Conservation (phyloP, 306 rosid species). For the Vigna angularis region DNA sequence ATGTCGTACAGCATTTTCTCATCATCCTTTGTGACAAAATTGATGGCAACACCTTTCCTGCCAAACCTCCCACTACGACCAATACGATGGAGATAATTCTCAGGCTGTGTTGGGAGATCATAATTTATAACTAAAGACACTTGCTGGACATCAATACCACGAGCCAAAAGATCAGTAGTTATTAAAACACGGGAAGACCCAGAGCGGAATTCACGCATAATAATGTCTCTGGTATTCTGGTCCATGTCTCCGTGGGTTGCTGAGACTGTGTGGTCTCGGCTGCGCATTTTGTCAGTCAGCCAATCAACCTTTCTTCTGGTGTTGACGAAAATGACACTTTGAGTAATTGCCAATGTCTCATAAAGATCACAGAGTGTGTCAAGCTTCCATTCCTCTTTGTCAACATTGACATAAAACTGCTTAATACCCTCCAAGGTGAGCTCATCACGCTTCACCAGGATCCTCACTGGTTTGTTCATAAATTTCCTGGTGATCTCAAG, state of each 20-base stretch:
- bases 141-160: slow-evolving; percentile 91
- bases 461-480: slow-evolving; percentile 89
- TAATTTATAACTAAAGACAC: slow-evolving; percentile 83
- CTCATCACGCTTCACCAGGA: slow-evolving; percentile 90
- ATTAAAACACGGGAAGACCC: slow-evolving; percentile 83
- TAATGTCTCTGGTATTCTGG: slow-evolving; percentile 83
- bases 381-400: slow-evolving; percentile 81
- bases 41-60: slow-evolving; percentile 88
- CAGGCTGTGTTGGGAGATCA: slow-evolving; percentile 91
- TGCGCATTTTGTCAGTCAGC: slow-evolving; percentile 87
- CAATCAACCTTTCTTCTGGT: slow-evolving; percentile 90
- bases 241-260: slow-evolving; percentile 95
- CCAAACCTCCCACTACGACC: slow-evolving; percentile 91
- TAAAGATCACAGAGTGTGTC: slow-evolving; percentile 83
- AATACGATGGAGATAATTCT: slow-evolving; percentile 85
- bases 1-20: slow-evolving; percentile 81
- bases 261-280: slow-evolving; percentile 86
- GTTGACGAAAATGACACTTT: slow-evolving; percentile 83
- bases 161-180: slow-evolving; percentile 84
- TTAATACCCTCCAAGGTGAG: slow-evolving; percentile 85
- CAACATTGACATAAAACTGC: slow-evolving; percentile 81
- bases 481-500: slow-evolving; percentile 88
- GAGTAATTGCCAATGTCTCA: slow-evolving; percentile 82
- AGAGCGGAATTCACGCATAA: slow-evolving; percentile 86
- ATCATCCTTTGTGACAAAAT: slow-evolving; percentile 74